Evolutionary conservation across 345 rosid species (phyloP).

Genomic region (Melaleuca alternifolia): DNA sequence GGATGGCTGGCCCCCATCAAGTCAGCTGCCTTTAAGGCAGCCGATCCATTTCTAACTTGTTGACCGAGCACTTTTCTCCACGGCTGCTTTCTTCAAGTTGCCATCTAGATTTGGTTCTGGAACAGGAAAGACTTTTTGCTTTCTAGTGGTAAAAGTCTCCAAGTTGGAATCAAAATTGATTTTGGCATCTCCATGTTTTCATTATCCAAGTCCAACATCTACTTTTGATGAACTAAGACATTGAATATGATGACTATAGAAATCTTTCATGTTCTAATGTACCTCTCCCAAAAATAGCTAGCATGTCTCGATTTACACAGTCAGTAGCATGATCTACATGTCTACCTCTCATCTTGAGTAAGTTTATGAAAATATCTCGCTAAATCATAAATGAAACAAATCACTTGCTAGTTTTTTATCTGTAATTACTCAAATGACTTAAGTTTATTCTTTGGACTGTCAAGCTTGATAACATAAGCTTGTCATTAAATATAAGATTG

Average conservation of each 20-base stretch:
- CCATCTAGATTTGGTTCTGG: not conserved
- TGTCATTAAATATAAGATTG: not conserved
- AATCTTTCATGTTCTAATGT: not conserved
- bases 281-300: not conserved
- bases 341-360: not conserved
- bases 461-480: not conserved
- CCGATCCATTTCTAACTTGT: too few relatives aligned
- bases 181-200: not conserved
- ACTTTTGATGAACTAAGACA: not conserved
- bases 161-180: not conserved
- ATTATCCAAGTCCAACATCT: not conserved
- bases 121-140: not conserved
- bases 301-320: not conserved
- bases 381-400: not conserved
- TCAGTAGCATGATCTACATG: not conserved
- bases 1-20: too few relatives aligned
- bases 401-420: not conserved
- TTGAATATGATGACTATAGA: not conserved
- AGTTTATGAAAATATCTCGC: not conserved
- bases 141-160: not conserved
- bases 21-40: too few relatives aligned
- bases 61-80: not conserved
- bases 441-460: not conserved
- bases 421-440: fast-evolving
- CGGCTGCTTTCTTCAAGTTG: not conserved